Evolutionary conservation across 1,139 yeast species (phyloP), one percentile per base, ranked within the genome.

Genomic region (Barnettozyma hawaiiensis): DNA sequence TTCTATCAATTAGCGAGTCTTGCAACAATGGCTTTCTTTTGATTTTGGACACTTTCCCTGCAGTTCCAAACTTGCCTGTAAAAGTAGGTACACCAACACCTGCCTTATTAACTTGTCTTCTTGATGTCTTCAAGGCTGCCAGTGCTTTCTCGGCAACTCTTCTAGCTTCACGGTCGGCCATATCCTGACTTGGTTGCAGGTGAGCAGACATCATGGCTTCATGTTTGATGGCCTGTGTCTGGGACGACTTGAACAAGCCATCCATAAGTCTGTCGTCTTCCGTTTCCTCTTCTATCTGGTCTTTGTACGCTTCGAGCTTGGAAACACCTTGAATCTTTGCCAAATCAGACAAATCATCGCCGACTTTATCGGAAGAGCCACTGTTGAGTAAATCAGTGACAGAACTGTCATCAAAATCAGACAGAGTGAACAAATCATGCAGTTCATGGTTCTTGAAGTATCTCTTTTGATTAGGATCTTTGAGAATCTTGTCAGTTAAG

Each of bases 391-490:
- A 14, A 38, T 38, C 39, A 21, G 23, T 31, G 2, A 20, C 11
- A 12, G 39, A 10, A 19, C 19, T 20, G 34, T 81, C 86, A 41
- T 82, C 75, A 39, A 74, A 79, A 53, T 82, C 92, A 1, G 95
- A 96, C 23, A 92, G 65, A 0, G 94, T 75, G 59, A 94, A 92
- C 45, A 92, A 66, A 62, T 92, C 97, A 54, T 90, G 95, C 40
- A 92, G 65, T 56, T 94, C 98, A 55, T 85, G 87, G 73, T 81
- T 82, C 58, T 92, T 92, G 67, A 92, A 92, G 55, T 92, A 90
- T 47, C 97, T 67, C 47, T 92, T 74, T 58, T 94, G 98, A 52
- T 90, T 90, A 1, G 98, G 98, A 58, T 92, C 98, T 52, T 89
- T 90, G 57, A 94, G 69, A 50, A 92, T 90, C 64, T 92, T 94